A percentile compares a stretch with the other conserved stretches of the same genome.
Evolutionary conservation across 2,329 filamentous ascomycete genomes (phyloP).

Genomic region (Paramyrothecium roridum): DNA sequence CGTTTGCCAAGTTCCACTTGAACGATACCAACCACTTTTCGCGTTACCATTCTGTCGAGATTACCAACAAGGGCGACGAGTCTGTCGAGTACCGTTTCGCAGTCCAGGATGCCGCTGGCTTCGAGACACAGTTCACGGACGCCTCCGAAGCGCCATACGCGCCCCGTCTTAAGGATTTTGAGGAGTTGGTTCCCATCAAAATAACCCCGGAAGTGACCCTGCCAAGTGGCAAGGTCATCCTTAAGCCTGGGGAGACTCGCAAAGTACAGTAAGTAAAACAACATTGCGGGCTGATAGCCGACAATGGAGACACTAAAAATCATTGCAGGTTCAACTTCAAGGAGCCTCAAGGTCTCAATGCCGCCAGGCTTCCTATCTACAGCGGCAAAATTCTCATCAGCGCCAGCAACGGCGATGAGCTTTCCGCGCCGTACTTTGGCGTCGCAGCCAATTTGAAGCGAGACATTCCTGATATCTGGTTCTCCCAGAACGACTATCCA

Average conservation of each 20-base stretch:
- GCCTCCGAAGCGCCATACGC: background rate
- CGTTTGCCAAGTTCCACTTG: slow-evolving; percentile 35
- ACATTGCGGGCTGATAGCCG: slow-evolving; percentile 10
- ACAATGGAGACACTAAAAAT: background rate
- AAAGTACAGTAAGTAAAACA: slow-evolving; percentile 28
- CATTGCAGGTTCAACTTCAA: background rate
- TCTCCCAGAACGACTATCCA: background rate
- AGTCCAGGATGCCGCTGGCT: slow-evolving; percentile 1
- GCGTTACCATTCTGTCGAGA: background rate
- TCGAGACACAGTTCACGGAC: slow-evolving; percentile 1
- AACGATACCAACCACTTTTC: slow-evolving; percentile 40
- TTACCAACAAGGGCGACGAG: background rate
- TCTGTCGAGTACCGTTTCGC: background rate
- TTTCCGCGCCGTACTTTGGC: slow-evolving; percentile 29
- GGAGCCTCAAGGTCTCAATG: background rate
- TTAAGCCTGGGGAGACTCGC: slow-evolving; percentile 11
- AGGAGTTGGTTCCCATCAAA: background rate
- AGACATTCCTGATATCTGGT: background rate
- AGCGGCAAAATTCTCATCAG: slow-evolving; percentile 28
- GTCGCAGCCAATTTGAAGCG: slow-evolving; percentile 1
- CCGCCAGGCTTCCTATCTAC: slow-evolving; percentile 25
- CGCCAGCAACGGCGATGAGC: slow-evolving; percentile 24
- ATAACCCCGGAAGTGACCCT: background rate
- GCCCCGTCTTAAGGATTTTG: slow-evolving; percentile 1
- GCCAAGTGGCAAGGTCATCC: background rate